These are phyloP conservation scores for Juglanconis sp. DNA, from an alignment of 2,329 filamentous ascomycete genomes.

Conservation along the genomic window DNA sequence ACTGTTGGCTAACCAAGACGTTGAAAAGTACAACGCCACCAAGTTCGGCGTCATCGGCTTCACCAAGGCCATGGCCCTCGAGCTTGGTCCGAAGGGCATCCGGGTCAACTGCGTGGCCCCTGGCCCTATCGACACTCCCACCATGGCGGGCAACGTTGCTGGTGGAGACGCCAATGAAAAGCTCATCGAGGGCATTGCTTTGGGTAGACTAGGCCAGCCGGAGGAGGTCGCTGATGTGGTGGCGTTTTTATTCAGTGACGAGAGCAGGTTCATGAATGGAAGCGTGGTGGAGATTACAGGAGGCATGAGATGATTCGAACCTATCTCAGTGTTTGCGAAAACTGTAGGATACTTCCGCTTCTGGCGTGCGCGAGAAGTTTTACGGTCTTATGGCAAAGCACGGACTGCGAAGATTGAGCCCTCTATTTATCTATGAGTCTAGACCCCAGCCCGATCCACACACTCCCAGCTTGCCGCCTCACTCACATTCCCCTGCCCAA, in stretches of 20 bases:
- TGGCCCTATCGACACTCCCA: slow-evolving; percentile 27
- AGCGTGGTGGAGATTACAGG: slow-evolving; percentile 47
- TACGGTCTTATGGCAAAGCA: background rate
- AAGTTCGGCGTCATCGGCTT: slow-evolving; percentile 41
- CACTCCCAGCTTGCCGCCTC: background rate
- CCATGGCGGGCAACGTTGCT: slow-evolving; percentile 41
- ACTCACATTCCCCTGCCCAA: background rate
- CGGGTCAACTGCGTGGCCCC: slow-evolving; percentile 33
- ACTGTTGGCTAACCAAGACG: too few species aligned
- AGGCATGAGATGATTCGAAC: background rate
- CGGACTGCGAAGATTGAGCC: background rate
- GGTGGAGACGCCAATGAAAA: slow-evolving; percentile 38
- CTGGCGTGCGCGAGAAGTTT: too few species aligned
- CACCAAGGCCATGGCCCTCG: slow-evolving; percentile 39
- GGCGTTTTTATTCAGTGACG: slow-evolving; percentile 47
- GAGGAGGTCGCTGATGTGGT: slow-evolving; percentile 34
- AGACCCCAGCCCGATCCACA: background rate
- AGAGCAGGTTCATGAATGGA: slow-evolving; percentile 53
- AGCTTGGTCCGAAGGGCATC: slow-evolving; percentile 35
- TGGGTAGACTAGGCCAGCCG: slow-evolving; percentile 25
- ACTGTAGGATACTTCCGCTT: too few species aligned
- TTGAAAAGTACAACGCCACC: slow-evolving; percentile 30
- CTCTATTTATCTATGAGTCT: too few species aligned
- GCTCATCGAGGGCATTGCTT: slow-evolving; percentile 23
- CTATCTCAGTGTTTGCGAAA: background rate